These are phyloP conservation scores for Nepenthes gracilis DNA, from an alignment of 148 eudicot genomes.

Conservation along the genomic window DNA sequence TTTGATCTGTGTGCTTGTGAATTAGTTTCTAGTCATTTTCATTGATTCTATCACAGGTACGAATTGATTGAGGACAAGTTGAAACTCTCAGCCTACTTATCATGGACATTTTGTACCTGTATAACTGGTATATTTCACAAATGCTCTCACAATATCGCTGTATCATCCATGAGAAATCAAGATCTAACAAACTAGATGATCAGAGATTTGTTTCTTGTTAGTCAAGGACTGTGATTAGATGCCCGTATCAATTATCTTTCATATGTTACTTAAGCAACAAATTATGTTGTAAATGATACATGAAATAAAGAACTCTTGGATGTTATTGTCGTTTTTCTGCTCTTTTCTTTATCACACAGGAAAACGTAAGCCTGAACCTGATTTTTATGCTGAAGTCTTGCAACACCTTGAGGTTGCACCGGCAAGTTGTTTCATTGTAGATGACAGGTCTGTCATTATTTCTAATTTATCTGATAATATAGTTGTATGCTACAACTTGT, in stretches of 20 bases:
- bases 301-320: not conserved
- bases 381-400: slow-evolving; percentile 50
- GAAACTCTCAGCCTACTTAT: slow-evolving; percentile 67
- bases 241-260: too few species aligned
- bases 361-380: slow-evolving; percentile 78
- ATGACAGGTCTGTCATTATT: slow-evolving; percentile 38
- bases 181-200: too few species aligned
- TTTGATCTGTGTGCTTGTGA: not conserved
- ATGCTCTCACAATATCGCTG: too few species aligned
- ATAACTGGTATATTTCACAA: slow-evolving; percentile 29
- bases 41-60: slow-evolving; percentile 35
- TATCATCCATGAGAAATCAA: too few species aligned
- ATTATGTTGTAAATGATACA: too few species aligned
- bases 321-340: not conserved
- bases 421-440: slow-evolving; percentile 64
- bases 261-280: too few species aligned
- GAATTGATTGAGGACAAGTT: slow-evolving; percentile 83
- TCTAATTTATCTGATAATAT: too few species aligned
- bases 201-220: too few species aligned
- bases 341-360: slow-evolving; percentile 33
- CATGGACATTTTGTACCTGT: slow-evolving; percentile 96
- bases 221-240: too few species aligned
- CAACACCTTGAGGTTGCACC: slow-evolving; percentile 53
- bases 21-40: not conserved
- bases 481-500: too few species aligned